phyloP scores from a whole-genome alignment of 305 asterid genomes.

The Fraxinus platypoda region DNA sequence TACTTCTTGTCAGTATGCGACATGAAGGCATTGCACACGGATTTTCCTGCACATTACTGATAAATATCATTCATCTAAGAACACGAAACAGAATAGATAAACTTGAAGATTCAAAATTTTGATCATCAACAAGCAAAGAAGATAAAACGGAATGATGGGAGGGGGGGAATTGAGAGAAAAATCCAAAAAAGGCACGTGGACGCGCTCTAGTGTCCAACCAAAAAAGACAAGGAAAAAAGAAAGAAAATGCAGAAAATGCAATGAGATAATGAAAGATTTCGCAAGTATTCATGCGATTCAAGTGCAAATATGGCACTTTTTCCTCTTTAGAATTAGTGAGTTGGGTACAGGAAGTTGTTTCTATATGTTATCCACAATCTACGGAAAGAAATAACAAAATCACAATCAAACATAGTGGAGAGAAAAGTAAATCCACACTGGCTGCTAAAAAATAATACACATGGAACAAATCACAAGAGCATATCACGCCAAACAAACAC shows the following conservation, averaged over 20 bases:
- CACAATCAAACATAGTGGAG: neutral
- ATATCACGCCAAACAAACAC: constrained; percentile 5
- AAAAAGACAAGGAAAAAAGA: neutral
- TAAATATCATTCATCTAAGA: neutral
- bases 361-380: neutral
- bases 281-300: neutral
- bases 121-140: neutral
- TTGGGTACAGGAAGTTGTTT: neutral
- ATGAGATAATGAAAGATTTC: neutral
- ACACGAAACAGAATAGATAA: neutral
- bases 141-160: neutral
- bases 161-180: neutral
- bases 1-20: neutral
- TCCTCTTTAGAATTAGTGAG: neutral
- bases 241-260: neutral
- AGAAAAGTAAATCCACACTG: neutral
- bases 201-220: neutral
- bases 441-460: neutral
- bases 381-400: neutral
- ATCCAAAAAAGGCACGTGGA: neutral
- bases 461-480: neutral
- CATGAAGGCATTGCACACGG: neutral
- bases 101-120: neutral
- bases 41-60: neutral
- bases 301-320: neutral